Evolutionary conservation across 2,329 filamentous ascomycete species (phyloP).

Genomic region (Sporothrix mexicana): DNA sequence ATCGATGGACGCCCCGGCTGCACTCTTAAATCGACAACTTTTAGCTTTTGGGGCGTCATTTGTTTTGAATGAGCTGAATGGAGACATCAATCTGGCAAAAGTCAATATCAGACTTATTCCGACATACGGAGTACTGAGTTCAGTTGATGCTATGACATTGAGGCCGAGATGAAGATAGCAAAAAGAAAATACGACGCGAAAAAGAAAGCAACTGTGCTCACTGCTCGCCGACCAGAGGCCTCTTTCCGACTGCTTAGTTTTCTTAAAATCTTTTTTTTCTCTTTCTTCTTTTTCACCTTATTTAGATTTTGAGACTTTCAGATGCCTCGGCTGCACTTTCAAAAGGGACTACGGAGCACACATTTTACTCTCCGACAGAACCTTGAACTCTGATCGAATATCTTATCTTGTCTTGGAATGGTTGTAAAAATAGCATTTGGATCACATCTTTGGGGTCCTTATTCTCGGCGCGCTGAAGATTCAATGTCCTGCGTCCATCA

Average conservation of each 20-base stretch:
- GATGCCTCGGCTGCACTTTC: neutral
- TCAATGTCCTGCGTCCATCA: neutral
- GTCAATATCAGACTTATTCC: too few relatives aligned
- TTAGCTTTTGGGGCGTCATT: neutral
- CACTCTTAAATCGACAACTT: neutral
- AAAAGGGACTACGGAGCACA: neutral
- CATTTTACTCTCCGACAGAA: neutral
- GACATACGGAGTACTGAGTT: too few relatives aligned
- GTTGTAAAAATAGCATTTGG: constrained; percentile 13
- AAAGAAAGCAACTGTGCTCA: neutral
- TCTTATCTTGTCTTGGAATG: constrained; percentile 11
- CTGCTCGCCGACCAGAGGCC: neutral
- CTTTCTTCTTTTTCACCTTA: neutral
- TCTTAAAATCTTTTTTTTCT: neutral
- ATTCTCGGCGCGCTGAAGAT: constrained; percentile 14
- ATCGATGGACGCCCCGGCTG: neutral
- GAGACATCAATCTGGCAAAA: constrained; percentile 11
- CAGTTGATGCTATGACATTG: neutral
- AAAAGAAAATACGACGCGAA: neutral
- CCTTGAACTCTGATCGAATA: neutral
- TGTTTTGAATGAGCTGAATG: constrained; percentile 1
- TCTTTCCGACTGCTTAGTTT: neutral
- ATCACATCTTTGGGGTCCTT: constrained; percentile 11
- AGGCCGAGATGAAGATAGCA: neutral
- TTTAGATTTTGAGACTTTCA: neutral